Evolutionary conservation across 1,284 basidiomycete species (phyloP).

Genomic region (Irpex sp.): DNA sequence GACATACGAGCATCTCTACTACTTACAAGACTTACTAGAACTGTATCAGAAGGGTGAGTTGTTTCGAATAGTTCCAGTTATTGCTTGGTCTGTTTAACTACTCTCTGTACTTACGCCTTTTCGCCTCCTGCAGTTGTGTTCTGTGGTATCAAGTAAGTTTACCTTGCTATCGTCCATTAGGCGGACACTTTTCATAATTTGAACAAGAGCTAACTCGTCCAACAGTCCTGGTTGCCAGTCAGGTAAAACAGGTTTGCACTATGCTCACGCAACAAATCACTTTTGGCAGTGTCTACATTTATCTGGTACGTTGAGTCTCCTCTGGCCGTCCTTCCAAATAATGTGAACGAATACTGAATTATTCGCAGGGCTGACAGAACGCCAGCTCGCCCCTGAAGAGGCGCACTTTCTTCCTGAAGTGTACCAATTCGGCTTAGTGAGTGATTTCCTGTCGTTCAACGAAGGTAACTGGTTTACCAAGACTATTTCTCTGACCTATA

Average conservation of each 20-base stretch:
- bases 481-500: not conserved
- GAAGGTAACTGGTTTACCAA: no score
- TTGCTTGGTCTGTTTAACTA: no score
- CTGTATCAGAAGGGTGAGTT: constrained; percentile 6
- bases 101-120: no score
- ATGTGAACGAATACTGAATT: not conserved
- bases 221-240: not conserved
- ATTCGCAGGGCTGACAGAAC: not conserved
- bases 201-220: not conserved
- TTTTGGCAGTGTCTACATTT: not conserved
- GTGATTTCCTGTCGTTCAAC: no score
- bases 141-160: constrained; percentile 2
- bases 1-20: constrained; percentile 8
- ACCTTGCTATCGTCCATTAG: not conserved
- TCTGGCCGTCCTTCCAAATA: no score
- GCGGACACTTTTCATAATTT: not conserved
- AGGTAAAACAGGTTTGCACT: not conserved
- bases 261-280: not conserved
- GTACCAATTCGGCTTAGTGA: not conserved
- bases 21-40: constrained; percentile 8
- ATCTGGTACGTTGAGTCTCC: not conserved
- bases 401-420: not conserved
- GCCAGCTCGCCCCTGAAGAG: not conserved
- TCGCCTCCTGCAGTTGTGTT: constrained; percentile 3
- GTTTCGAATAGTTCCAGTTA: not conserved